These are phyloP conservation scores for Gyromitra esculenta DNA, from an alignment of 2,329 filamentous ascomycete species.

Conservation along the genomic window DNA sequence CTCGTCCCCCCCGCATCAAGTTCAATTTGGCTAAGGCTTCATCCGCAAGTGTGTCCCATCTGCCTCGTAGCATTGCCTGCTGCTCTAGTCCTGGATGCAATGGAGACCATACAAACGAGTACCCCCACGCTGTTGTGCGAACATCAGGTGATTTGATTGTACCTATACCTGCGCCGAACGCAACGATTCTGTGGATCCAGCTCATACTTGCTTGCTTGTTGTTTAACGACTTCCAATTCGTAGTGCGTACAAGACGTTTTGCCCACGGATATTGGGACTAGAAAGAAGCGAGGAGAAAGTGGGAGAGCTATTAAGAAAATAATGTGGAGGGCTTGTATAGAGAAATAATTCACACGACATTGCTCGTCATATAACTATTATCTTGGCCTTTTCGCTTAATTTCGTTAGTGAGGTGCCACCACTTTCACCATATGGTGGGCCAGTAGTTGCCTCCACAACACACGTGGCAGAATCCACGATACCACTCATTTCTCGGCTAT, in stretches of 20 bases:
- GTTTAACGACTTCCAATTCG: constrained; percentile 21
- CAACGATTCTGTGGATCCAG: constrained; percentile 41
- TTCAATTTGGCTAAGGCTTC: constrained; percentile 73
- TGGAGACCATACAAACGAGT: constrained; percentile 75
- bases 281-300: constrained; percentile 7
- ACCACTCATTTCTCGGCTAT: constrained; percentile 19
- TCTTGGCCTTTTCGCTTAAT: background rate
- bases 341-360: background rate
- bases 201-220: constrained; percentile 38
- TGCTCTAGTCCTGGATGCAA: constrained; percentile 71
- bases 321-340: background rate
- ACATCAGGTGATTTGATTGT: constrained; percentile 33
- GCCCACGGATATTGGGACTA: background rate
- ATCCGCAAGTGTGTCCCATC: constrained; percentile 75
- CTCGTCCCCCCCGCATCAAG: constrained; percentile 66
- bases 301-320: background rate
- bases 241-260: constrained; percentile 3
- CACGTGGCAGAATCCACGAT: constrained; percentile 3
- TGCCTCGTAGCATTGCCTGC: constrained; percentile 69
- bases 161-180: background rate
- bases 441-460: background rate
- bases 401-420: background rate
- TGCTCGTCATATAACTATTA: background rate
- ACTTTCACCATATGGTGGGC: background rate
- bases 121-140: constrained; percentile 66